A percentile compares a stretch with the other conserved stretches of the same genome.
These are phyloP conservation scores for Nannochloropsis gaditana DNA, from an alignment of 108 stramenopile species.

Conservation along the genomic window DNA sequence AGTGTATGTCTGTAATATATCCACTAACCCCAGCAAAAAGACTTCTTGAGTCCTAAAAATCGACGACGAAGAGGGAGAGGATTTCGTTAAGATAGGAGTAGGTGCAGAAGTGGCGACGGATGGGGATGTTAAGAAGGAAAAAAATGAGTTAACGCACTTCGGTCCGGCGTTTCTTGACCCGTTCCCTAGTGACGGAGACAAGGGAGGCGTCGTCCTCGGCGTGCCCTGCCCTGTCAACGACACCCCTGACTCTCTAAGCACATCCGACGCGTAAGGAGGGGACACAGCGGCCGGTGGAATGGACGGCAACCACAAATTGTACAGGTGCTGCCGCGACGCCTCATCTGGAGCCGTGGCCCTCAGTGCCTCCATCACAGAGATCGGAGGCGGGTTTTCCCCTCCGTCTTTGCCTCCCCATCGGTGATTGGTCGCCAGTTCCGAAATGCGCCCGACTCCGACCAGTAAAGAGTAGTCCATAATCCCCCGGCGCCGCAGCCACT, in stretches of 20 bases:
- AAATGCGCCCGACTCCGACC: background rate
- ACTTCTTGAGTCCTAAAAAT: background rate
- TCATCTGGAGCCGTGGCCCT: background rate
- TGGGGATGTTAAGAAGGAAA: background rate
- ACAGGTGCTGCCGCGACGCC: background rate
- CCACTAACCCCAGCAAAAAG: background rate
- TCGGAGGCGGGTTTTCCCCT: background rate
- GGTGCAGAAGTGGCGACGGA: background rate
- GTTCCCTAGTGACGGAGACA: background rate
- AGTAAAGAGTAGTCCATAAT: background rate
- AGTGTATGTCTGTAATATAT: constrained; percentile 5
- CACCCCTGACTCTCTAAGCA: no score
- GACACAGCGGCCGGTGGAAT: background rate
- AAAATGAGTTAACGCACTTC: background rate
- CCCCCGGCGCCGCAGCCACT: background rate
- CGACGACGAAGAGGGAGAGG: background rate
- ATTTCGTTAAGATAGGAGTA: background rate
- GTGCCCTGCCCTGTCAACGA: background rate
- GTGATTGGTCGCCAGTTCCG: background rate
- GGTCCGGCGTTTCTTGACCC: no score
- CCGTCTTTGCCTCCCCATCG: background rate
- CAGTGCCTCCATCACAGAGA: background rate
- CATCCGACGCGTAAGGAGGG: background rate
- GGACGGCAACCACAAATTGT: background rate
- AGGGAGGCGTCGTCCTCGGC: background rate